Percentiles rank a stretch among this genome's conserved stretches.
Conservation (phyloP, 2,329 filamentous ascomycete species). For the Aspergillus thermomutatus region DNA sequence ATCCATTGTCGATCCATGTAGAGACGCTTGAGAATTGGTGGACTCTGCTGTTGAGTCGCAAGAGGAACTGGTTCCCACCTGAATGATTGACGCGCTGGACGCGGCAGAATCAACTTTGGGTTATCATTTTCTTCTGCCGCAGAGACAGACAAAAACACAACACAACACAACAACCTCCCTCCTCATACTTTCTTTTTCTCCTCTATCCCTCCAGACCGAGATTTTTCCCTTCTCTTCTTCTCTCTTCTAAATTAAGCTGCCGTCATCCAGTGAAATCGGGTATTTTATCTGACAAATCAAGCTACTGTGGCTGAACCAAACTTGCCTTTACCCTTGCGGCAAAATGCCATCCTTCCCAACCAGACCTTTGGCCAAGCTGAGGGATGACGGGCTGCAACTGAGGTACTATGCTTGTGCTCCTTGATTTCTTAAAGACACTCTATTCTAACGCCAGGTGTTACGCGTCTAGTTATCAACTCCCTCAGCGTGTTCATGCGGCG, state of each 20-base stretch:
- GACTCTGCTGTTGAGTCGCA: background rate
- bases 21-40: background rate
- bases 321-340: conserved; percentile 9
- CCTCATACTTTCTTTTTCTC: background rate
- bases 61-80: background rate
- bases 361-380: conserved; percentile 35
- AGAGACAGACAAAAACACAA: background rate
- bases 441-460: conserved; percentile 6
- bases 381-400: conserved; percentile 41
- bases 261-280: background rate
- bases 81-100: background rate
- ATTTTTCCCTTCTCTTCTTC: background rate
- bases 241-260: conserved; percentile 3
- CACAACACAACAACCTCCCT: background rate
- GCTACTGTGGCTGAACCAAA: conserved; percentile 15
- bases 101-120: background rate
- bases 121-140: background rate
- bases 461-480: conserved; percentile 54
- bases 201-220: background rate
- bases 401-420: conserved; percentile 28
- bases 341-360: conserved; percentile 35
- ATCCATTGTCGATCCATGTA: conserved; percentile 24
- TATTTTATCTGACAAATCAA: background rate
- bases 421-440: background rate
- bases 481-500: conserved; percentile 55